Conservation (phyloP, 371 early-diverging fungal genomes). For the Apophysomyces variabilis region DNA sequence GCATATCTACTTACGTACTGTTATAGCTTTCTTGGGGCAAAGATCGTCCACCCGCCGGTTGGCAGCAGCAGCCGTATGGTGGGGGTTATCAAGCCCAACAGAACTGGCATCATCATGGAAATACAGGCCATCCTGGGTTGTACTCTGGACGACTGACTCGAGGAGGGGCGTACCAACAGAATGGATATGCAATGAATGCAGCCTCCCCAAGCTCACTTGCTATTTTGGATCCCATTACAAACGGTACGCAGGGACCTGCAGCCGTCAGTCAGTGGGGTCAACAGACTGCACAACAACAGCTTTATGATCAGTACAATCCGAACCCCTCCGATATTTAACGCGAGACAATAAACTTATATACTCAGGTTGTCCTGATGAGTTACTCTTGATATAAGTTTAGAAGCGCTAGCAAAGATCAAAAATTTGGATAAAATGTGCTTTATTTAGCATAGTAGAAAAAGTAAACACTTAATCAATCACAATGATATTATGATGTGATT, state of each 20-base stretch:
- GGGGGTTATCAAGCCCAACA: constrained; percentile 14
- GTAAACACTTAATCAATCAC: too few species aligned
- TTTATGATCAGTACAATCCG: constrained; percentile 19
- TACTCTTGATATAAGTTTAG: too few species aligned
- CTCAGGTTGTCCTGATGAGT: too few species aligned
- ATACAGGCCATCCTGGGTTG: constrained; percentile 19
- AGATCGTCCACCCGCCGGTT: constrained; percentile 63
- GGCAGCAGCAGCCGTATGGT: constrained; percentile 19
- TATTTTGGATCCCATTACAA: constrained; percentile 26
- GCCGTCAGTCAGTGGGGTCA: constrained; percentile 15
- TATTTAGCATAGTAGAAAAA: too few species aligned
- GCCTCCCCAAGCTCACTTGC: constrained; percentile 26
- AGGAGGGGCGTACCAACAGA: constrained; percentile 11
- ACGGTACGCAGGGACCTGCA: constrained; percentile 24
- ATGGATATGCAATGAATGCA: constrained; percentile 16
- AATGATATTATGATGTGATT: too few species aligned
- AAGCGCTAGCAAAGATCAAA: too few species aligned
- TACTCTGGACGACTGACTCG: constrained; percentile 23
- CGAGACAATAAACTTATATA: background rate
- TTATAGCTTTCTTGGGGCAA: constrained; percentile 89
- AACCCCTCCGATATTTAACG: constrained; percentile 11
- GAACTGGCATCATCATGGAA: constrained; percentile 16
- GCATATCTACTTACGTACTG: background rate
- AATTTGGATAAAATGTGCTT: too few species aligned
- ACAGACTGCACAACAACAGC: constrained; percentile 16